Percentiles rank a stretch among this genome's conserved stretches.
These are phyloP conservation scores for Avena eriantha DNA, from an alignment of 176 grass and related monocot species.

Conservation along the genomic window DNA sequence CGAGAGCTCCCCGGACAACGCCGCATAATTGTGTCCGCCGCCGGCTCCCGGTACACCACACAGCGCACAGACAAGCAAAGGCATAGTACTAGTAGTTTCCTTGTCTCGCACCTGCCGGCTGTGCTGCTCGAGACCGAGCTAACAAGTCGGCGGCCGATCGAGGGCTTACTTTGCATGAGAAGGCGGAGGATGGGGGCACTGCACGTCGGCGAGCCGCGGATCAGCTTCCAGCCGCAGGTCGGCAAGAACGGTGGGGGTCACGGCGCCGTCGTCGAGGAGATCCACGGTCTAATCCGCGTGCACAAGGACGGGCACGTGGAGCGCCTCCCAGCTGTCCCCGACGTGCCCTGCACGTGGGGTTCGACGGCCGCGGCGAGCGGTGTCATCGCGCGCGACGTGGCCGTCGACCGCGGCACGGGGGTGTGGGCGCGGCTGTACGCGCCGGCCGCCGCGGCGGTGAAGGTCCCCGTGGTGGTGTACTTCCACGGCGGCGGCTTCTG, in stretches of 20 bases:
- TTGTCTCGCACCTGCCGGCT: neutral
- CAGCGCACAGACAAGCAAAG: constrained; percentile 25
- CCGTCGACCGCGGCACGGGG: constrained; percentile 55
- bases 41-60: constrained; percentile 40
- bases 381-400: constrained; percentile 56
- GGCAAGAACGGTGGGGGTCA: constrained; percentile 41
- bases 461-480: constrained; percentile 75
- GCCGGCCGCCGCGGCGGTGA: constrained; percentile 20
- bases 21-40: constrained; percentile 48
- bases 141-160: neutral
- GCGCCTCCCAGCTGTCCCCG: constrained; percentile 64
- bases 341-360: constrained; percentile 74
- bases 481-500: constrained; percentile 98
- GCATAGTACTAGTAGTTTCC: neutral
- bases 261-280: constrained; percentile 76
- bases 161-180: constrained; percentile 35
- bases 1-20: neutral
- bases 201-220: constrained; percentile 58
- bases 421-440: constrained; percentile 80
- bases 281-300: constrained; percentile 73
- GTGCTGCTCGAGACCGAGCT: constrained; percentile 30
- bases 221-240: constrained; percentile 45
- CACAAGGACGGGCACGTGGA: constrained; percentile 81
- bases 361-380: constrained; percentile 45
- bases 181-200: constrained; percentile 71